A percentile compares a stretch with the other conserved stretches of the same genome.
phyloP scores from a whole-genome alignment of 441 rosid genomes.

The Jatropha multifida region DNA sequence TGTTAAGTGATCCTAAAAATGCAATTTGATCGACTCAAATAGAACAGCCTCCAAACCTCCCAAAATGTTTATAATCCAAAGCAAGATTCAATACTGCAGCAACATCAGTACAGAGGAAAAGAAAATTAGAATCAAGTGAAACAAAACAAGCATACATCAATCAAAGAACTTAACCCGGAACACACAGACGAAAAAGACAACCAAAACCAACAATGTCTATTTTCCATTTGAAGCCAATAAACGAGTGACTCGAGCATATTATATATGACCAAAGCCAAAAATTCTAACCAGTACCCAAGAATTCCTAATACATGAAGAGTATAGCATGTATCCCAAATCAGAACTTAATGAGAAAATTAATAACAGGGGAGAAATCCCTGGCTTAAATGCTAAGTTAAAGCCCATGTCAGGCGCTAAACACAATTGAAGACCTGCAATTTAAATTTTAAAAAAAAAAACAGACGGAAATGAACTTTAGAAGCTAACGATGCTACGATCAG shows the following conservation, averaged over 20 bases:
- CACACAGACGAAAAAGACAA: background rate
- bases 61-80: constrained; percentile 28
- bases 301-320: background rate
- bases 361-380: background rate
- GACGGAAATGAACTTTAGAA: background rate
- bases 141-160: background rate
- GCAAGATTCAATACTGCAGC: constrained; percentile 38
- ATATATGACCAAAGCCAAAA: background rate
- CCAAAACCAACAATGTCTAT: background rate
- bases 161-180: background rate
- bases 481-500: background rate
- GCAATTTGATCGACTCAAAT: constrained; percentile 14
- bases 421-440: background rate
- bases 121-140: constrained; percentile 11
- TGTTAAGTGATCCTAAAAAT: constrained; percentile 21
- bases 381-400: background rate
- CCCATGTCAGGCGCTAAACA: too few species aligned
- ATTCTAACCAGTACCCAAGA: background rate
- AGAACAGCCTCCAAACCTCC: constrained; percentile 26
- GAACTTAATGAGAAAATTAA: background rate
- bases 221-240: background rate
- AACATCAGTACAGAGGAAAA: constrained; percentile 22
- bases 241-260: background rate
- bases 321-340: background rate
- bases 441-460: background rate